A percentile compares a stretch with the other conserved stretches of the same genome.
phyloP scores from a whole-genome alignment of 371 early-diverging fungal genomes.

The Mortierella sp. region DNA sequence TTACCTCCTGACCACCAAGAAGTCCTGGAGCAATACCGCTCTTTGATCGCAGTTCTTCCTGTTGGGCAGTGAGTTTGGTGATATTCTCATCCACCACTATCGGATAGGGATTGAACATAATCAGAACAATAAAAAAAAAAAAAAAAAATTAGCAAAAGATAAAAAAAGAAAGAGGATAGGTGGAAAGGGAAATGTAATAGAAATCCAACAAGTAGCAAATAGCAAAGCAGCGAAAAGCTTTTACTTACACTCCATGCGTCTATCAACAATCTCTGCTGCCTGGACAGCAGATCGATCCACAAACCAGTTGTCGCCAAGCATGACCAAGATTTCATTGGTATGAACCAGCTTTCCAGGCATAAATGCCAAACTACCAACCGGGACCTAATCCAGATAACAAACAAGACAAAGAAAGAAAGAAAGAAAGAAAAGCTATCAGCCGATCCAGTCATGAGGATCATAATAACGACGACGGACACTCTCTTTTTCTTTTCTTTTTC shows the following conservation, averaged over 20 bases:
- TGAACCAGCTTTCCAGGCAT: conserved; percentile 89
- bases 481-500: background rate
- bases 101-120: background rate
- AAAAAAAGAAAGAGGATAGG: conserved; percentile 13
- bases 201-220: conserved; percentile 2
- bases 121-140: background rate
- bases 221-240: background rate
- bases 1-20: conserved; percentile 40
- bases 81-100: conserved; percentile 73
- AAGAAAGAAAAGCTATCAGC: background rate
- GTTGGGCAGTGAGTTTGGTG: conserved; percentile 59
- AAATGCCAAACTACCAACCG: conserved; percentile 86
- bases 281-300: conserved; percentile 84
- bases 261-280: conserved; percentile 75
- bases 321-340: conserved; percentile 88
- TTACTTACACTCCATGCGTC: conserved; percentile 75
- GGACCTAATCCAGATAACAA: conserved; percentile 62
- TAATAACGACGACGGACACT: too few relatives aligned
- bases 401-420: conserved; percentile 1
- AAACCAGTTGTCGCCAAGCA: conserved; percentile 93
- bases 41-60: conserved; percentile 57
- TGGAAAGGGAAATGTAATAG: conserved; percentile 7
- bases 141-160: background rate
- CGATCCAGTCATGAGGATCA: background rate
- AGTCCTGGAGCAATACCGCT: conserved; percentile 56